These are phyloP conservation scores for Penicillium antarcticum DNA, from an alignment of 495 filamentous ascomycete genomes.

Conservation along the genomic window DNA sequence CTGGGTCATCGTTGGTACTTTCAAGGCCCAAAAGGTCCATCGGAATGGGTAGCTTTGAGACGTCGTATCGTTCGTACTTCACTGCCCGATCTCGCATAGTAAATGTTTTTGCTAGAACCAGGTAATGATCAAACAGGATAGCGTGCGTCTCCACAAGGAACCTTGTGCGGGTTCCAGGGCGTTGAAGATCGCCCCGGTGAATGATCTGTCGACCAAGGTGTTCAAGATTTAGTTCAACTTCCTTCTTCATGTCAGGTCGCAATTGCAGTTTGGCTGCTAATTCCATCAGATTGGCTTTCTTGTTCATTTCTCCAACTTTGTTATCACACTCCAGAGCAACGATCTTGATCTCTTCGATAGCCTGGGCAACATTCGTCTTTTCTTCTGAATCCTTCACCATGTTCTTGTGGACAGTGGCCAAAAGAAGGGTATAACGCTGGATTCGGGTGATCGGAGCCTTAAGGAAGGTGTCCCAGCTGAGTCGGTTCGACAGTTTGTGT, in stretches of 20 bases:
- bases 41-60: conserved; percentile 93
- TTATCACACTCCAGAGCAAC: conserved; percentile 92
- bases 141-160: conserved; percentile 94
- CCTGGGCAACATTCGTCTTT: conserved; percentile 77
- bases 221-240: conserved; percentile 82
- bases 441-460: conserved; percentile 91
- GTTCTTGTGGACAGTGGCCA: conserved; percentile 79
- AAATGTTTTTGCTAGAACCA: conserved; percentile 85
- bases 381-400: conserved; percentile 84
- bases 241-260: conserved; percentile 77
- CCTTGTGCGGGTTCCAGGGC: conserved; percentile 73
- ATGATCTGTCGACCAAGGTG: conserved; percentile 89
- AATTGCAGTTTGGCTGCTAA: conserved; percentile 78
- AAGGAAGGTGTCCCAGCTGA: conserved; percentile 92
- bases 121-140: conserved; percentile 93
- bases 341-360: conserved; percentile 91
- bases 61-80: conserved; percentile 87
- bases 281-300: conserved; percentile 86
- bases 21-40: conserved; percentile 95
- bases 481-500: conserved; percentile 75
- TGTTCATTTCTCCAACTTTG: conserved; percentile 89
- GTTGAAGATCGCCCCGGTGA: conserved; percentile 83
- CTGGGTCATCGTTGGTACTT: conserved; percentile 84
- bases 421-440: conserved; percentile 83
- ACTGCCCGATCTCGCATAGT: conserved; percentile 61